Evolutionary conservation across 371 early-diverging fungal genomes (phyloP), one percentile per base, ranked within the genome.

Genomic region (Mortierella sp.): DNA sequence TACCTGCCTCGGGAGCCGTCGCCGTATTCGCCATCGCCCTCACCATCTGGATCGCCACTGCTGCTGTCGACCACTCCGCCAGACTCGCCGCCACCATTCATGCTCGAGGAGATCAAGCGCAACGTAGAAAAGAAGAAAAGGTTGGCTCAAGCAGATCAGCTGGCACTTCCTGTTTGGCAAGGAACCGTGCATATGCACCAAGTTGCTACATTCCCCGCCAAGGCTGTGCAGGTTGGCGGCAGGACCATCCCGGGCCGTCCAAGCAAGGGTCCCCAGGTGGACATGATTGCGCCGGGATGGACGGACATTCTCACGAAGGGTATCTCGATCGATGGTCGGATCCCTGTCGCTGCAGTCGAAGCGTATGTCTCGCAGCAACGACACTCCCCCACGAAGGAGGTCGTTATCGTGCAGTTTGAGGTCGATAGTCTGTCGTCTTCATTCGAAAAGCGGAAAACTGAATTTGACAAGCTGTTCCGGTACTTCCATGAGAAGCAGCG

Each of bases 171-270:
- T 2, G 80, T 90, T 28, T 93, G 93, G 93, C 70, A 81, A 24
- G 93, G 93, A 4, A 78, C 80, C 2, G 78, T 92, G 31, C 83
- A 84, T 43, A 93, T 93, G 93, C 89, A 85, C 0, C 83, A 84
- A 30, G 91, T 92, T 2, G 87, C 86, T 8, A 83, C 83, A 51
- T 89, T 93, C 56, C 72, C 72, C 11, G 87, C 89, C 0, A 57
- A 59, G 6, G 87, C 89, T 4, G 61, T 80, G 28, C 93, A 93
- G 71, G 82, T 91, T 27, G 88, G 88, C 17, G 91, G 91, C 2
- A 81, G 86, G 21, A 30, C 50, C 8, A 64, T 76, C n/a, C 53
- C 62, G 4, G 70, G 62, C 4, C 52, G 64, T 21, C 48, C 26
- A 2, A 60, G 26, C 23, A 37, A 47, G 14, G 63, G 53, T 23